phyloP scores from a whole-genome alignment of 345 rosid genomes.

The Leavenworthia alabamica region DNA sequence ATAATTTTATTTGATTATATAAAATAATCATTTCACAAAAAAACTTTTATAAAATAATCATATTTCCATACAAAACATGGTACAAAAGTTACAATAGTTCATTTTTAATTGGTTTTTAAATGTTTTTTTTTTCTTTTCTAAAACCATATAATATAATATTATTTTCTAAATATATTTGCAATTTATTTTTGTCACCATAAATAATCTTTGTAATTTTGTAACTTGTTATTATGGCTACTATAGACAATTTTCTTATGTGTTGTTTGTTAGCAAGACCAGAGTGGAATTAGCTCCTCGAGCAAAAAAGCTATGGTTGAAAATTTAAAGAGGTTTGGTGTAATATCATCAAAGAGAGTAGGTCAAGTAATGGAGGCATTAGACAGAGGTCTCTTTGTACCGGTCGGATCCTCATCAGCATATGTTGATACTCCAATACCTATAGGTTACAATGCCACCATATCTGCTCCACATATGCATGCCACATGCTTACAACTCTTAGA shows the following conservation, averaged over 20 bases:
- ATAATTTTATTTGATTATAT: neutral
- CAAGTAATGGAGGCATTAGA: constrained; percentile 85
- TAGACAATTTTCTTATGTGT: neutral
- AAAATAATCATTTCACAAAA: neutral
- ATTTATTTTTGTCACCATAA: too few relatives aligned
- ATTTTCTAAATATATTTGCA: too few relatives aligned
- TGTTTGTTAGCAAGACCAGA: constrained; percentile 40
- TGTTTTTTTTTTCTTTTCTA: too few relatives aligned
- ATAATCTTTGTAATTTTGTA: neutral
- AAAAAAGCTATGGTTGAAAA: constrained; percentile 69
- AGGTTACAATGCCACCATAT: constrained; percentile 94
- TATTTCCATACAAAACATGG: neutral
- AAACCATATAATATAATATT: too few relatives aligned
- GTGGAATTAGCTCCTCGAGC: constrained; percentile 41
- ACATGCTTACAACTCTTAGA: constrained; percentile 80
- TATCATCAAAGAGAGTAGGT: constrained; percentile 57
- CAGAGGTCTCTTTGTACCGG: constrained; percentile 76
- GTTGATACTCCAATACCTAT: constrained; percentile 77
- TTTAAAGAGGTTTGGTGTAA: constrained; percentile 55
- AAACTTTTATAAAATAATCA: too few relatives aligned
- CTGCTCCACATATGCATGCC: constrained; percentile 99
- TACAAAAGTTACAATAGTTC: neutral
- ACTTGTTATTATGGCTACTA: neutral
- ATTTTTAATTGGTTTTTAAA: neutral
- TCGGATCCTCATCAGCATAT: constrained; percentile 59